Base-by-base conservation (phyloP, 2,329 filamentous ascomycete genomes). In the Colletotrichum eremochloae region DNA sequence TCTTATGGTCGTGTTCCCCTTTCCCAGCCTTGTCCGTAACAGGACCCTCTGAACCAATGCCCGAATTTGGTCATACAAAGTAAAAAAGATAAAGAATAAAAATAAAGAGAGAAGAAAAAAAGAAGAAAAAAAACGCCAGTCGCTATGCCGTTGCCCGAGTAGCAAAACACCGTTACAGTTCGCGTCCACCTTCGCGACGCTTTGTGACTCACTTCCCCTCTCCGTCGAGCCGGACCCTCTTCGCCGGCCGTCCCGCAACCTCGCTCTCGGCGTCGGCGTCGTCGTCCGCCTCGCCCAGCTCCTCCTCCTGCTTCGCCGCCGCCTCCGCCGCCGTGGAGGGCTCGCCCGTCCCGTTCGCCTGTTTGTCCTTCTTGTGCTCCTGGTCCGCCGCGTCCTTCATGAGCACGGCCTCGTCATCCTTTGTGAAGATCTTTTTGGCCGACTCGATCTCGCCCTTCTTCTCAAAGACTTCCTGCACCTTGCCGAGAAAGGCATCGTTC, bases 371-470 rank as follows among this genome's bases (percentile, higher is more conserved):
- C 77, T 83, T 82, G 63, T 82, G 82, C 75, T 85, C 84, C 76
- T 80, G 78, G 40, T 84, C 83, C 7, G 83, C 84, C 8, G 84
- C 85, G 40, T 87, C 86, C 80, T 86, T 87, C 79, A 87, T 85
- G 62, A 91, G 86, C 72, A 88, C 87, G 56, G 90, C 80, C 71
- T 91, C 91, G 79, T 92, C 90, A 76, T 92, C 91, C 63, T 89
- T 89, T 78, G 92, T 89, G 75, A 95, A 89, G 64, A 91, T 89
- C 84, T 95, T 95, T 74, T 95, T 87, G 64, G 94, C 93, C 78
- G 93, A 90, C 80, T 96, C 96, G 74, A 98, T 91, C 79, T 95
- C 91, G 79, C 92, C 92, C 76, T 97, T 94, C 86, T 96, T 95
- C 82, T 94, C 93, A 76, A 97, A 89, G 79, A 97, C 90, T 84